A percentile compares a stretch with the other conserved stretches of the same genome.
Evolutionary conservation across 139 green algal genomes (phyloP).

Genomic region (Chlamydomonas sp.): DNA sequence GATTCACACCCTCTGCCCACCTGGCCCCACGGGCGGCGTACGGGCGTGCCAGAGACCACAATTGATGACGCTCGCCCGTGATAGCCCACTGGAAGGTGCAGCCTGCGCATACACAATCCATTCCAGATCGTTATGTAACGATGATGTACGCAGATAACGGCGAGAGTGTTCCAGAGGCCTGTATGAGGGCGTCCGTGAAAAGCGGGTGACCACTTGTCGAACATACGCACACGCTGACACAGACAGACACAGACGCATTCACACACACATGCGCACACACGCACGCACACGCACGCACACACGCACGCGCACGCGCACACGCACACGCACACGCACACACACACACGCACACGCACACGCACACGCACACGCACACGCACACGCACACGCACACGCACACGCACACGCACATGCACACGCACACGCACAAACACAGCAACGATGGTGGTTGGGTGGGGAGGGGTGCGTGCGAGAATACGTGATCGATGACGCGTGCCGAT

Average conservation of each 20-base stretch:
- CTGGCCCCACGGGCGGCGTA: conserved; percentile 26
- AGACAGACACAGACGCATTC: background rate
- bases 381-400: background rate
- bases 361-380: background rate
- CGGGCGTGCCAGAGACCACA: conserved; percentile 66
- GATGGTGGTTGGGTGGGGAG: too few relatives aligned
- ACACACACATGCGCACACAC: background rate
- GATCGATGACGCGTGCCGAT: too few relatives aligned
- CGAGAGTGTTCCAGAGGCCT: too few relatives aligned
- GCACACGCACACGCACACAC: background rate
- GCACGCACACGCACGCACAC: background rate
- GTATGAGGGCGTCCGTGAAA: too few relatives aligned
- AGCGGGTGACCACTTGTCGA: too few relatives aligned
- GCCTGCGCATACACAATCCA: too few relatives aligned
- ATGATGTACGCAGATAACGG: too few relatives aligned
- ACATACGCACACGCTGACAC: background rate
- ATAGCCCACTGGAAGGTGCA: conserved; percentile 87
- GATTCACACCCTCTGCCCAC: too few relatives aligned
- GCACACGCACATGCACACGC: background rate
- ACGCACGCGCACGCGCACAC: background rate
- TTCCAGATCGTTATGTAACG: too few relatives aligned
- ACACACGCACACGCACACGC: background rate
- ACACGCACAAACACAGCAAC: background rate
- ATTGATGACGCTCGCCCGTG: conserved; percentile 85
- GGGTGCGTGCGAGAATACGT: too few relatives aligned